Base-by-base conservation (phyloP, 805 yeast species). In the Barnettozyma wickerhamii region DNA sequence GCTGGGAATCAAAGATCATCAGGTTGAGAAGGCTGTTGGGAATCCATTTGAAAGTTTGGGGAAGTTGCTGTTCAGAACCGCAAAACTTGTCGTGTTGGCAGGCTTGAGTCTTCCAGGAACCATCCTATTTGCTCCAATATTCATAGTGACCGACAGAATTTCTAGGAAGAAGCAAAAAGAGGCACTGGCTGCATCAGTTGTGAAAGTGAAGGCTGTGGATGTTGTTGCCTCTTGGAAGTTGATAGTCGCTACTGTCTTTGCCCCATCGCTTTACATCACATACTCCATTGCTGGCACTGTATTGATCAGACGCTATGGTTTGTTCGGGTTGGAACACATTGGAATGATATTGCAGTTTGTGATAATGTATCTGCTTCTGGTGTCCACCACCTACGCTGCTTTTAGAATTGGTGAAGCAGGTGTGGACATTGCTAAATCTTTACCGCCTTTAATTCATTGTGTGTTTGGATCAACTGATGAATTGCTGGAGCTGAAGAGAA, bases 201-300 rank as follows among this genome's bases (percentile, higher is more conserved):
- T 91, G 14, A 91, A 91, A 59, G 81, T 91, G 48, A 80, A 81
- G 58, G 98, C 95, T 12, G 78, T 77, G 37, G 99, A 91, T 60
- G 95, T 91, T 30, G 70, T 91, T 41, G 97, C 97, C 3, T 87
- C 97, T 2, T 91, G 99, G 99, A 91, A 91, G 62, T 77, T 91
- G 34, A 71, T 90, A 45, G 86, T 90, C 19, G 80, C 91, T 14
- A 72, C 91, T 65, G 83, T 87, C 2, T 65, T 87, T 45, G 93
- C 96, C 0, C 99, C 99, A 3, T 55, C 86, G 9, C 66, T 91
- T 10, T 91, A 90, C 65, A 75, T 80, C 39, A 69, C 83, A 33
- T 93, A 90, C 55, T 87, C 96, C 0, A 19, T 69, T 6, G 36
- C 64, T 13, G 68, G 68, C 5, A 60, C 75, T n/a, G 58, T 55